These are phyloP conservation scores for Alternaria postmessia DNA, from an alignment of 2,329 filamentous ascomycete genomes.

Conservation along the genomic window DNA sequence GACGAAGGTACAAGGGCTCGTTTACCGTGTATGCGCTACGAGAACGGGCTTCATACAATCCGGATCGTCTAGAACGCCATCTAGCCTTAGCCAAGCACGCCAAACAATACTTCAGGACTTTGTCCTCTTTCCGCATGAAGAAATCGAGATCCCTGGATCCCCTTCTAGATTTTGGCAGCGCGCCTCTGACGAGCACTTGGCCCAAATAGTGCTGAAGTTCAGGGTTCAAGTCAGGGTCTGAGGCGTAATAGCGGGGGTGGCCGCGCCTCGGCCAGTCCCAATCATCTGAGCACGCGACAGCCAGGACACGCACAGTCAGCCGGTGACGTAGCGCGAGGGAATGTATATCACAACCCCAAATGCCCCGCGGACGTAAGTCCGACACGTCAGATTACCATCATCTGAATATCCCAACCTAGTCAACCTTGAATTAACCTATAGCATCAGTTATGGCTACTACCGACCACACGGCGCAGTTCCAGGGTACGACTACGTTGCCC, in stretches of 20 bases:
- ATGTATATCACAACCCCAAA: constrained; percentile 11
- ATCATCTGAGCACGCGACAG: constrained; percentile 21
- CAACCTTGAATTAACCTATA: not conserved
- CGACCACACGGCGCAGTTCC: constrained; percentile 15
- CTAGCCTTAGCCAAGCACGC: not conserved
- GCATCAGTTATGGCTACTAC: constrained; percentile 8
- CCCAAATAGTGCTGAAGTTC: constrained; percentile 10
- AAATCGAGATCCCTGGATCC: not conserved
- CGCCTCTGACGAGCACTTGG: constrained; percentile 8
- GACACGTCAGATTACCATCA: constrained; percentile 1
- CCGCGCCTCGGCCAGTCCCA: constrained; percentile 4
- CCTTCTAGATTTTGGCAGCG: constrained; percentile 2
- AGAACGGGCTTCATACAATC: constrained; percentile 19
- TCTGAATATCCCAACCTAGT: not conserved
- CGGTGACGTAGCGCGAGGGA: constrained; percentile 18
- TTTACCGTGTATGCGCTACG: constrained; percentile 20
- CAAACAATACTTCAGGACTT: not conserved
- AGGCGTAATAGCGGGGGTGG: constrained; percentile 9
- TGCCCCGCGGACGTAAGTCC: not conserved
- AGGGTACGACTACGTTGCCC: constrained; percentile 7
- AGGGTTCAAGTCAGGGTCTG: constrained; percentile 11
- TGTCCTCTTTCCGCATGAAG: not conserved
- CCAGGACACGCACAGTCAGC: constrained; percentile 16
- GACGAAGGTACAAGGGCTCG: constrained; percentile 14
- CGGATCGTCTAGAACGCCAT: constrained; percentile 14